These are phyloP conservation scores for Penicillium flavigenum DNA, from an alignment of 495 filamentous ascomycete genomes.

Conservation along the genomic window DNA sequence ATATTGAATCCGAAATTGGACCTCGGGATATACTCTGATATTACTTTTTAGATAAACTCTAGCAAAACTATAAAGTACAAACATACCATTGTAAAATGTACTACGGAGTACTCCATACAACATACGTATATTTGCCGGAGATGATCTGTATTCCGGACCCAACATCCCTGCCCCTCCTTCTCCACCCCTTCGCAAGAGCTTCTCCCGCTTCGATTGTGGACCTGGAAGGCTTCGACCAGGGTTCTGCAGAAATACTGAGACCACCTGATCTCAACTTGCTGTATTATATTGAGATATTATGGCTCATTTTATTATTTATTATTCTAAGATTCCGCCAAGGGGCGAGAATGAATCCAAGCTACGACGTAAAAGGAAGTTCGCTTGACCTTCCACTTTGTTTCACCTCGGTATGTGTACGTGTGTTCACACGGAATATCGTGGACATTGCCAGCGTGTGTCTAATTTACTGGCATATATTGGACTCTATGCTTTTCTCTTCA, in stretches of 20 bases:
- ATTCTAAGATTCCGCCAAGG: constrained; percentile 6
- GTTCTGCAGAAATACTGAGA: constrained; percentile 36
- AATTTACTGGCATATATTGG: neutral
- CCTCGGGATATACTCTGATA: neutral
- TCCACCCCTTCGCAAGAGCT: constrained; percentile 41
- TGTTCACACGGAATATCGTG: neutral
- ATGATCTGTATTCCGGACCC: constrained; percentile 15
- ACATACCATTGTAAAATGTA: neutral
- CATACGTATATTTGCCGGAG: constrained; percentile 6
- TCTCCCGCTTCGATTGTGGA: constrained; percentile 53
- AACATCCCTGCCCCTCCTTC: constrained; percentile 27
- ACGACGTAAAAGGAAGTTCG: constrained; percentile 28
- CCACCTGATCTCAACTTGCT: constrained; percentile 19
- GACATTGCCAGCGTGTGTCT: neutral
- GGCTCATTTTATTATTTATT: neutral
- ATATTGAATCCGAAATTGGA: neutral
- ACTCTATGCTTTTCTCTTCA: neutral
- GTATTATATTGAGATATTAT: neutral
- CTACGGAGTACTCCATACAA: neutral
- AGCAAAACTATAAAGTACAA: neutral
- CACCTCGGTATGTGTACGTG: constrained; percentile 14
- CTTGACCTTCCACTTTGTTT: constrained; percentile 30
- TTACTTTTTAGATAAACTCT: neutral
- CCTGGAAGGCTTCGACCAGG: constrained; percentile 40
- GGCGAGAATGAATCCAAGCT: constrained; percentile 16